These are phyloP conservation scores for Lagenaria siceraria DNA, from an alignment of 306 rosid species.

Conservation along the genomic window DNA sequence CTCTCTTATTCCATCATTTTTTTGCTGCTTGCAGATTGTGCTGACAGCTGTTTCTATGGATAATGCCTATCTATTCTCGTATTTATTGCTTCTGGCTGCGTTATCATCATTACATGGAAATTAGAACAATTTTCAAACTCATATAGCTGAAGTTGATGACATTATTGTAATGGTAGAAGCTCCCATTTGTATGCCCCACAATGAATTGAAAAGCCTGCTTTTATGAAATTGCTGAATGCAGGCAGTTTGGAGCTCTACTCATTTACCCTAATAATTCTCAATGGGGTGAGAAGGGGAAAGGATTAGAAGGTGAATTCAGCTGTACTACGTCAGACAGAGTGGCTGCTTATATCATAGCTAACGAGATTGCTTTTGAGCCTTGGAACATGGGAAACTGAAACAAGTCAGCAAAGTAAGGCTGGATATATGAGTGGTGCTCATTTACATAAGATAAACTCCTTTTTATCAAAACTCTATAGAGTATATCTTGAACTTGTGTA, in stretches of 20 bases:
- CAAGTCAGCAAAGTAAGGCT: slow-evolving; percentile 5
- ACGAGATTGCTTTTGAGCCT: slow-evolving; percentile 10
- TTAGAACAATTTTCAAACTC: background rate
- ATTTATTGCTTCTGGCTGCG: background rate
- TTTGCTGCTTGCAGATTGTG: background rate
- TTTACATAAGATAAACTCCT: background rate
- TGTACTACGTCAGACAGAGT: background rate
- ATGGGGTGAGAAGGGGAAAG: background rate
- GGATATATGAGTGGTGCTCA: slow-evolving; percentile 8
- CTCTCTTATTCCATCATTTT: slow-evolving; percentile 7
- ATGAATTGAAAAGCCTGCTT: background rate
- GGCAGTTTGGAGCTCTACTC: background rate
- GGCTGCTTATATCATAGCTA: background rate
- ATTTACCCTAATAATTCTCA: background rate
- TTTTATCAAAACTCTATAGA: background rate
- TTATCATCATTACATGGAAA: background rate
- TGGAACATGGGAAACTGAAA: background rate
- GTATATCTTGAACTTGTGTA: background rate
- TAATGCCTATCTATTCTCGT: slow-evolving; percentile 3
- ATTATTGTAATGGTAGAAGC: background rate
- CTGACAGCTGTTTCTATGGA: slow-evolving; percentile 6
- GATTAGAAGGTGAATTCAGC: background rate
- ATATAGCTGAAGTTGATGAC: background rate
- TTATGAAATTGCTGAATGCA: background rate
- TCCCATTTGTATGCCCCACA: background rate